Percentiles rank a stretch among this genome's conserved stretches.
These are phyloP conservation scores for Loxodes magnus DNA, from an alignment of 73 alveolate genomes.

Conservation along the genomic window DNA sequence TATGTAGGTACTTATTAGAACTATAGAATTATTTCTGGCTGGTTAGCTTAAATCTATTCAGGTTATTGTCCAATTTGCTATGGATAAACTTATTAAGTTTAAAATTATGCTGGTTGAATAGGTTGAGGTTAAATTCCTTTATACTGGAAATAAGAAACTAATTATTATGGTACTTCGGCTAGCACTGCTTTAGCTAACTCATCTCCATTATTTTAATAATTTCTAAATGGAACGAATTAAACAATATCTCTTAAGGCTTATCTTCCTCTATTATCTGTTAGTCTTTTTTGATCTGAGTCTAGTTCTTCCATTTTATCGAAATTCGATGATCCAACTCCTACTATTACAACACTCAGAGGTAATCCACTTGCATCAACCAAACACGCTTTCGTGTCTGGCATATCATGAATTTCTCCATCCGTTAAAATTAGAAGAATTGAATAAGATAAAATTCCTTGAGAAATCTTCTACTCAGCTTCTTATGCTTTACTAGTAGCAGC, in stretches of 20 bases:
- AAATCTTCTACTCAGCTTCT: no score
- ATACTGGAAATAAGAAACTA: no score
- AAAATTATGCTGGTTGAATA: no score
- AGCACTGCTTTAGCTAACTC: conserved; percentile 85
- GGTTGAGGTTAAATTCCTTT: no score
- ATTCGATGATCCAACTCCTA: conserved; percentile 66
- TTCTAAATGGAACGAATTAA: conserved; percentile 68
- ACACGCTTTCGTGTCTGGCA: conserved; percentile 56
- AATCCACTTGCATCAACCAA: conserved; percentile 60
- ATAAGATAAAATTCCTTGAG: conserved; percentile 23
- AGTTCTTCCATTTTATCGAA: conserved; percentile 62
- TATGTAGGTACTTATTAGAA: no score
- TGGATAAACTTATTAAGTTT: no score
- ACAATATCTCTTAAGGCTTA: conserved; percentile 69
- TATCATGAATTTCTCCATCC: conserved; percentile 85
- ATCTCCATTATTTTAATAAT: conserved; percentile 41
- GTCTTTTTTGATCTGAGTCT: conserved; percentile 57
- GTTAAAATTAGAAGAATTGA: conserved; percentile 53
- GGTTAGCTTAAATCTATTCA: no score
- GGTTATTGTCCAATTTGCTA: no score
- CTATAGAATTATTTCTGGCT: no score
- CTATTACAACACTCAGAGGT: conserved; percentile 71
- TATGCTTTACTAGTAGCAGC: conserved; percentile 34
- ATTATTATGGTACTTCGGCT: conserved; percentile 84
- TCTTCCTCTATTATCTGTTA: conserved; percentile 26